Base-by-base conservation (phyloP, 1,284 basidiomycete species). In the Microbotryum saponariae region DNA sequence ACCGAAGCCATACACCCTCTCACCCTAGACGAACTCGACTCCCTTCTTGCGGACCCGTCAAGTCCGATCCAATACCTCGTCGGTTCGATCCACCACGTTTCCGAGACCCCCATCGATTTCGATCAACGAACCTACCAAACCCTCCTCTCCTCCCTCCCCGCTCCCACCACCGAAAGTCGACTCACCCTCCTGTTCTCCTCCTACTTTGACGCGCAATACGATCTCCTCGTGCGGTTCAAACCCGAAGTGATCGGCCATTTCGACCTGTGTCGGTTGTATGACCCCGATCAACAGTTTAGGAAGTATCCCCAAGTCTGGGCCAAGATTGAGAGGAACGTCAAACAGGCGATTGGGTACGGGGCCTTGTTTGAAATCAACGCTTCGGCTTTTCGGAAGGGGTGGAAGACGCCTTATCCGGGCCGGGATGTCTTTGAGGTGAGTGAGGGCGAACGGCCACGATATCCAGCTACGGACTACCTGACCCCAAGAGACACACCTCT, bases 231-330 rank as follows among this genome's bases (percentile, higher is more conserved):
- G 54, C 80, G 81, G 8, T 84, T 91, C 73, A 82, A 81, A 59
- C 96, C 94, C 14, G 91, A 94, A 74, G 81, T 98, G 46, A 81
- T 99, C 58, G 96, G 91, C 0, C 94, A 98, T 76, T 81, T 97
- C 67, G 94, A 98, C 76, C 81, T 93, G 1, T 92, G 88, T 73
- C 82, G 89, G 4, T 80, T 96, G 20, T 96, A 87, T 78, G 78
- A 79, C 37, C 87, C 90, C 1, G 66, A 75, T 21, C 73, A 87
- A 52, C 69, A 73, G 29, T 72, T 74, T 20, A 33, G 46, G 6
- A 5, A 46, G 0, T 56, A 59, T 71, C 80, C 83, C 25, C 71
- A 71, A 0, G 85, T 86, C 10, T 86, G 83, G 82, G 74, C 78
- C 42, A 85, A 83, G 72, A 77, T 92, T 33, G 78, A 83, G 72